Evolutionary conservation across 2,329 filamentous ascomycete species (phyloP).

Genomic region (Aureobasidium zeae): DNA sequence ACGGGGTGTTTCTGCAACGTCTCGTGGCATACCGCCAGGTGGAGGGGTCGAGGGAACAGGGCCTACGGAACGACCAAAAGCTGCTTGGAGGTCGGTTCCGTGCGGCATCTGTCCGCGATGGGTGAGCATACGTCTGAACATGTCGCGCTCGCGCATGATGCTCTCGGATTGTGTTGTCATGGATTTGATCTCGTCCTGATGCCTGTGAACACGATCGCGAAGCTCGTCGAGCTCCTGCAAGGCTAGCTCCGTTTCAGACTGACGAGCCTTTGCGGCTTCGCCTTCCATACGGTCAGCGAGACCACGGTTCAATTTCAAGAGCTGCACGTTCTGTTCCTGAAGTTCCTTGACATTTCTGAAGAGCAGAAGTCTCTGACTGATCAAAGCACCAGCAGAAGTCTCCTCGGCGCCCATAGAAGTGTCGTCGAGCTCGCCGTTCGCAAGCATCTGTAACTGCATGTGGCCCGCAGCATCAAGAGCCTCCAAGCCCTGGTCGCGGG

Average conservation of each 20-base stretch:
- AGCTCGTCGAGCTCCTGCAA: conserved; percentile 64
- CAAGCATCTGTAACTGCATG: conserved; percentile 65
- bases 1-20: conserved; percentile 39
- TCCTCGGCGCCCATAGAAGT: conserved; percentile 60
- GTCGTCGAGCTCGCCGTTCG: conserved; percentile 64
- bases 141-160: conserved; percentile 91
- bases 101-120: conserved; percentile 56
- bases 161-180: conserved; percentile 79
- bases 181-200: conserved; percentile 74
- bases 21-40: conserved; percentile 29
- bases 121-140: conserved; percentile 90
- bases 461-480: conserved; percentile 63
- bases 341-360: conserved; percentile 81
- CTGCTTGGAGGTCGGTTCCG: conserved; percentile 53
- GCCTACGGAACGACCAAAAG: conserved; percentile 63
- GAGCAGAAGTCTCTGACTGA: conserved; percentile 78
- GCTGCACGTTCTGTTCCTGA: conserved; percentile 77
- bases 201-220: conserved; percentile 64
- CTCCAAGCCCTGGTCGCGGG: conserved; percentile 68
- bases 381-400: conserved; percentile 78
- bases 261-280: conserved; percentile 61
- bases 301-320: conserved; percentile 73
- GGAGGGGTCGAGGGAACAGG: conserved; percentile 38
- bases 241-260: conserved; percentile 46
- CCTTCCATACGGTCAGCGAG: conserved; percentile 86